Evolutionary conservation across 2,329 filamentous ascomycete species (phyloP), one percentile per base, ranked within the genome.

Genomic region (Fusarium sp.): DNA sequence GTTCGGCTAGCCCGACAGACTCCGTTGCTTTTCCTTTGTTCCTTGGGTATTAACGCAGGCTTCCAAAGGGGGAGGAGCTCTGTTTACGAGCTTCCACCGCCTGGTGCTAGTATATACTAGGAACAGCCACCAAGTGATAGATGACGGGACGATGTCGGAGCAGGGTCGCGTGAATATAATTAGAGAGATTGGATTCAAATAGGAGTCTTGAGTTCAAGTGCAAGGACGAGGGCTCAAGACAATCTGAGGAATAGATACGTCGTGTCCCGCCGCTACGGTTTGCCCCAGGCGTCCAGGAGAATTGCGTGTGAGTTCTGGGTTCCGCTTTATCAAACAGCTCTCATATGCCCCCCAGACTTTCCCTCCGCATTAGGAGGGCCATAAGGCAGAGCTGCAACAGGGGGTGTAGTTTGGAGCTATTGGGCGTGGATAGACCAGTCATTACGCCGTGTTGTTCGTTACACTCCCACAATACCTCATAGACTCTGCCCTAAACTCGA

Each of bases 121-220:
- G 51, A 53, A 59, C 64, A 75, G 74, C 74, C 73, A 76, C 74
- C 53, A 74, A 74, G 61, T 76, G 74, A 76, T 65, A 76, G 68
- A 73, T 76, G 72, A 76, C 72, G 34, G 67, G 49, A 66, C 71
- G 51, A 55, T 30, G 53, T 57, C 43, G 62, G 49, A 62, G 22
- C 54, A 63, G 65, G 51, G 43, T 48, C 61, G 49, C 46, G 32
- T 46, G 32, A 54, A 48, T 43, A 51, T 45, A 48, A 38, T 49
- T 20, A 59, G 49, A 60, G 46, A 65, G 27, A 53, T 49, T 55
- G 56, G 56, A 57, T 57, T 68, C 66, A 64, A 55, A 20, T 60
- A 58, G 51, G 56, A 69, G 58, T 51, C 58, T 69, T 66, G 58
- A 49, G 34, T 20, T n/a, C 51, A 56, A 52, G 54, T 55, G 20